A percentile compares a stretch with the other conserved stretches of the same genome.
phyloP scores from a whole-genome alignment of 306 rosid genomes.

The Gastrolobium bilobum region DNA sequence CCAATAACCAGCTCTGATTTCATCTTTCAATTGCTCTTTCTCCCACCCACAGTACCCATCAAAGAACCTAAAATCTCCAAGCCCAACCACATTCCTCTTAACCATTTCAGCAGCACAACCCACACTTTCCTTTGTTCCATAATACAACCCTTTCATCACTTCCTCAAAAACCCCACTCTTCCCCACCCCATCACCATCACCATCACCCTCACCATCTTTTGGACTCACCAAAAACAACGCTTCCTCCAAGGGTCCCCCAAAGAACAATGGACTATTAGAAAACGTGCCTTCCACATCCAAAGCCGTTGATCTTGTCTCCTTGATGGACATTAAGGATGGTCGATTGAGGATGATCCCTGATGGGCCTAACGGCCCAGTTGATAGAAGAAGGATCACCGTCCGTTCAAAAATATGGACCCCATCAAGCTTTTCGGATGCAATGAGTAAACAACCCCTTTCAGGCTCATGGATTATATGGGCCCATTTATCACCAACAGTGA shows the following conservation, averaged over 20 bases:
- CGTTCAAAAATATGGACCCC: slow-evolving; percentile 91
- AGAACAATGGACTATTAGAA: slow-evolving; percentile 75
- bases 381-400: slow-evolving; percentile 74
- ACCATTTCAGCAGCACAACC: slow-evolving; percentile 92
- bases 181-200: slow-evolving; percentile 53
- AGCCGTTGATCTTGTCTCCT: slow-evolving; percentile 79
- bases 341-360: slow-evolving; percentile 81
- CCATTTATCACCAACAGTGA: slow-evolving; percentile 82
- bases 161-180: slow-evolving; percentile 83
- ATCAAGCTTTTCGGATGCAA: slow-evolving; percentile 82
- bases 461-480: slow-evolving; percentile 86
- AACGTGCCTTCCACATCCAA: slow-evolving; percentile 72
- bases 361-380: slow-evolving; percentile 79
- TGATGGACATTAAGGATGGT: slow-evolving; percentile 89
- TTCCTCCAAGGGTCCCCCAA: slow-evolving; percentile 90
- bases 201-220: slow-evolving; percentile 47
- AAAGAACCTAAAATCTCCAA: slow-evolving; percentile 82
- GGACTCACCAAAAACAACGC: slow-evolving; percentile 79
- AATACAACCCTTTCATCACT: slow-evolving; percentile 86
- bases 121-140: slow-evolving; percentile 79
- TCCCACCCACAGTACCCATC: slow-evolving; percentile 98
- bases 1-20: slow-evolving; percentile 84
- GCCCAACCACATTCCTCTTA: slow-evolving; percentile 69
- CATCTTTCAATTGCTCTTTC: slow-evolving; percentile 72
- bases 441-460: slow-evolving; percentile 87